phyloP scores from a whole-genome alignment of 2,329 filamentous ascomycete species.

The Corynespora cassiicola region DNA sequence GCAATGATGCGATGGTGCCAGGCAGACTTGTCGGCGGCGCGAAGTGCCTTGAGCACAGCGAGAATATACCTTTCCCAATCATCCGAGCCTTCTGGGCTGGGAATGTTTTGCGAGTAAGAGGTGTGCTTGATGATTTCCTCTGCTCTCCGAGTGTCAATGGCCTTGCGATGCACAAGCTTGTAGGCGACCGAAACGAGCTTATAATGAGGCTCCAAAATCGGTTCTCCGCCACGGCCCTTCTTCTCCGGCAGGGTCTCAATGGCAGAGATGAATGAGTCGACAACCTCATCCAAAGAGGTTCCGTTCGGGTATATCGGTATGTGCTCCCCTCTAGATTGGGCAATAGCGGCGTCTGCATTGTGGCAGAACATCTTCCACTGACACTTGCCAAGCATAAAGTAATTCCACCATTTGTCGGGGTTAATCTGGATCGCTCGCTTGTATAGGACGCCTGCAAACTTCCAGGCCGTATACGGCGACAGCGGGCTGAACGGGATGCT shows the following conservation, averaged over 20 bases:
- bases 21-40: constrained; percentile 83
- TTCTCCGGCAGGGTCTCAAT: constrained; percentile 68
- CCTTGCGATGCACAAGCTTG: constrained; percentile 71
- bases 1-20: constrained; percentile 95
- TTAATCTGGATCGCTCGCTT: constrained; percentile 64
- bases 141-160: constrained; percentile 54
- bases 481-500: constrained; percentile 64
- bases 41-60: constrained; percentile 65
- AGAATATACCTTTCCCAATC: constrained; percentile 68
- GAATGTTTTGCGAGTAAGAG: constrained; percentile 61
- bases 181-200: constrained; percentile 83
- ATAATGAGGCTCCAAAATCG: constrained; percentile 89
- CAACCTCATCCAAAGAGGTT: constrained; percentile 53
- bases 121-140: constrained; percentile 59
- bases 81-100: constrained; percentile 55
- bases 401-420: constrained; percentile 69
- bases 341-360: constrained; percentile 46
- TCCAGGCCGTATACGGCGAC: constrained; percentile 67
- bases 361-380: constrained; percentile 72
- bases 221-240: constrained; percentile 70
- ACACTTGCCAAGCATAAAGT: constrained; percentile 75
- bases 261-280: constrained; percentile 64
- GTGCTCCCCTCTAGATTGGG: constrained; percentile 40
- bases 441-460: constrained; percentile 68
- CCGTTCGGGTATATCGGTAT: constrained; percentile 14